These are phyloP conservation scores for Fusarium newnesense DNA, from an alignment of 2,329 filamentous ascomycete species.

Conservation along the genomic window DNA sequence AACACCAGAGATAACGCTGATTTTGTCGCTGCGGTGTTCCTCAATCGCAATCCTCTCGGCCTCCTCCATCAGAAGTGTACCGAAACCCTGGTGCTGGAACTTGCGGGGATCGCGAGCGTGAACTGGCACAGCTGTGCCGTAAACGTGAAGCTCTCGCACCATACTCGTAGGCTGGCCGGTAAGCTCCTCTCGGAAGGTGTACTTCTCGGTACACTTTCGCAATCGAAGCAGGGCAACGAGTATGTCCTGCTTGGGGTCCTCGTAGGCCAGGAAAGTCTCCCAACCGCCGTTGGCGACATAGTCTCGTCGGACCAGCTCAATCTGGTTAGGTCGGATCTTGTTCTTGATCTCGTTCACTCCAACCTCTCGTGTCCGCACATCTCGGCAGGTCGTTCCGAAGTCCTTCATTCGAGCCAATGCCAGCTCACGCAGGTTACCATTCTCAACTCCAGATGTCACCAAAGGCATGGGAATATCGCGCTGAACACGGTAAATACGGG, in stretches of 20 bases:
- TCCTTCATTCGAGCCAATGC: slow-evolving; percentile 99
- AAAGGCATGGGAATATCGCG: slow-evolving; percentile 99
- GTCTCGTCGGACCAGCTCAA: slow-evolving; percentile 93
- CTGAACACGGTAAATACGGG: slow-evolving; percentile 97
- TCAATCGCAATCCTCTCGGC: slow-evolving; percentile 94
- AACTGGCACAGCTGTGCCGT: slow-evolving; percentile 96
- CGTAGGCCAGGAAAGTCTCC: slow-evolving; percentile 98
- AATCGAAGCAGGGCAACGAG: slow-evolving; percentile 89
- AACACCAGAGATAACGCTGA: slow-evolving; percentile 97
- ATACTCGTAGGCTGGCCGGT: slow-evolving; percentile 88
- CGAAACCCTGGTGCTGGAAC: slow-evolving; percentile 98
- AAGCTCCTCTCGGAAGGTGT: slow-evolving; percentile 92
- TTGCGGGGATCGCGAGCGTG: slow-evolving; percentile 95
- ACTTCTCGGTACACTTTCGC: slow-evolving; percentile 88
- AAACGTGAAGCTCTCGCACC: slow-evolving; percentile 94
- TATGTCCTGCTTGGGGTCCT: slow-evolving; percentile 98
- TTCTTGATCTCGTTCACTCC: slow-evolving; percentile 99
- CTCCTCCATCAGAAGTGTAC: slow-evolving; percentile 96
- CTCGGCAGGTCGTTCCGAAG: slow-evolving; percentile 95
- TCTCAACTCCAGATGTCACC: slow-evolving; percentile 98
- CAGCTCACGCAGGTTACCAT: slow-evolving; percentile 93
- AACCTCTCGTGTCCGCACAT: slow-evolving; percentile 95
- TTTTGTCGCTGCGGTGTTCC: slow-evolving; percentile 93
- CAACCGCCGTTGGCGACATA: slow-evolving; percentile 96
- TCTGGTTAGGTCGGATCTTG: slow-evolving; percentile 95